phyloP scores from a whole-genome alignment of 2,329 filamentous ascomycete genomes.

The Ilyonectria mors-panacis region DNA sequence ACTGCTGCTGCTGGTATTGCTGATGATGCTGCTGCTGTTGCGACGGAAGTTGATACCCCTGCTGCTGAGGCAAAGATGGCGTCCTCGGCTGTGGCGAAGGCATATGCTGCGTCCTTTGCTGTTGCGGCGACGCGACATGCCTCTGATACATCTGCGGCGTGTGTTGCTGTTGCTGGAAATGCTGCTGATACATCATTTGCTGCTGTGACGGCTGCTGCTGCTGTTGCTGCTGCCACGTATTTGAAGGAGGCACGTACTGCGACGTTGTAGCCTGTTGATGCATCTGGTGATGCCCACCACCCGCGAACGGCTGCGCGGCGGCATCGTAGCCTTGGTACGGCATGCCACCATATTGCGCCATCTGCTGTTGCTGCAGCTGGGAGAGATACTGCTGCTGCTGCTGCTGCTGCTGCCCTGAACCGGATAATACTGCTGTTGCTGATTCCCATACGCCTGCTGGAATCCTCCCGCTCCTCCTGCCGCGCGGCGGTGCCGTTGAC shows the following conservation, averaged over 20 bases:
- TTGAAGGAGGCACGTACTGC: constrained; percentile 46
- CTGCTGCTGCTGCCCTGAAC: constrained; percentile 44
- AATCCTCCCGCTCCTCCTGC: constrained; percentile 26
- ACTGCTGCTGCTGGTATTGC: constrained; percentile 14
- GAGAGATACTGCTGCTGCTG: constrained; percentile 43
- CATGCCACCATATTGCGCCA: constrained; percentile 44
- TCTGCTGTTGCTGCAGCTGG: constrained; percentile 45
- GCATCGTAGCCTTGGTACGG: constrained; percentile 45
- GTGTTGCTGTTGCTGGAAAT: constrained; percentile 52
- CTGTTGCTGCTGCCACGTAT: constrained; percentile 54
- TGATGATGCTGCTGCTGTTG: constrained; percentile 40
- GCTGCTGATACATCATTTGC: constrained; percentile 49
- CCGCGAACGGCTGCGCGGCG: constrained; percentile 36
- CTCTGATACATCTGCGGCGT: constrained; percentile 52
- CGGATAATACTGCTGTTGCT: constrained; percentile 48
- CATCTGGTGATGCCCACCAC: constrained; percentile 39
- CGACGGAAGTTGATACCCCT: constrained; percentile 40
- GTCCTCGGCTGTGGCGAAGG: constrained; percentile 44
- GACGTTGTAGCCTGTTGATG: constrained; percentile 43
- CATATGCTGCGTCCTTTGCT: constrained; percentile 34
- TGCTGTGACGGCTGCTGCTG: constrained; percentile 50
- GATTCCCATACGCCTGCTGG: constrained; percentile 49
- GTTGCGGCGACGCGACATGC: constrained; percentile 48
- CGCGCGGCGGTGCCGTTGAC: constrained; percentile 18
- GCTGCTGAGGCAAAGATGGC: constrained; percentile 41